These are phyloP conservation scores for Penicillium pulvis DNA, from an alignment of 495 filamentous ascomycete genomes.

Conservation along the genomic window DNA sequence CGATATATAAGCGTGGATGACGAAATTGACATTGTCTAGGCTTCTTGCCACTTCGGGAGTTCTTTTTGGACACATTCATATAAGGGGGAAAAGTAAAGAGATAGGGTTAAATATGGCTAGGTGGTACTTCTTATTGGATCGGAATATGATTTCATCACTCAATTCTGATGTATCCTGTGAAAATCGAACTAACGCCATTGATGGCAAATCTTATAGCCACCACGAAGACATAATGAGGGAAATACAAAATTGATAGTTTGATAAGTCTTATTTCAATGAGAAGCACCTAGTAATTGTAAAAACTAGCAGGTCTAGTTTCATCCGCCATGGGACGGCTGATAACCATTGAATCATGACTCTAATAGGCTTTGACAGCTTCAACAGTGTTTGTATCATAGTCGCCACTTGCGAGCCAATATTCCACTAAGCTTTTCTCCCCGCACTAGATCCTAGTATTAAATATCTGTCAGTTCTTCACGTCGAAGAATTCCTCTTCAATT, in stretches of 20 bases:
- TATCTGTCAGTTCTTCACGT: neutral
- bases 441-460: constrained; percentile 12
- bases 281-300: neutral
- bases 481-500: neutral
- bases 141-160: neutral
- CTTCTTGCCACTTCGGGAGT: too few species aligned
- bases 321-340: neutral
- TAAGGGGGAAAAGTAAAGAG: too few species aligned
- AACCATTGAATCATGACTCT: neutral
- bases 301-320: neutral
- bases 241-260: neutral
- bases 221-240: neutral
- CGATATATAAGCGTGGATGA: too few species aligned
- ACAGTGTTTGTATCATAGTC: constrained; percentile 31
- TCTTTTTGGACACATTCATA: too few species aligned
- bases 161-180: neutral
- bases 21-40: too few species aligned
- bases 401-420: constrained; percentile 18
- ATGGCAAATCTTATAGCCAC: neutral
- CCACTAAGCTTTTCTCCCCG: constrained; percentile 20
- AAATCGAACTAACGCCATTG: neutral
- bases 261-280: neutral
- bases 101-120: neutral
- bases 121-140: neutral
- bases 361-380: neutral